Evolutionary conservation across 2,329 filamentous ascomycete genomes (phyloP), one percentile per base, ranked within the genome.

Genomic region (Penicillium sp.): DNA sequence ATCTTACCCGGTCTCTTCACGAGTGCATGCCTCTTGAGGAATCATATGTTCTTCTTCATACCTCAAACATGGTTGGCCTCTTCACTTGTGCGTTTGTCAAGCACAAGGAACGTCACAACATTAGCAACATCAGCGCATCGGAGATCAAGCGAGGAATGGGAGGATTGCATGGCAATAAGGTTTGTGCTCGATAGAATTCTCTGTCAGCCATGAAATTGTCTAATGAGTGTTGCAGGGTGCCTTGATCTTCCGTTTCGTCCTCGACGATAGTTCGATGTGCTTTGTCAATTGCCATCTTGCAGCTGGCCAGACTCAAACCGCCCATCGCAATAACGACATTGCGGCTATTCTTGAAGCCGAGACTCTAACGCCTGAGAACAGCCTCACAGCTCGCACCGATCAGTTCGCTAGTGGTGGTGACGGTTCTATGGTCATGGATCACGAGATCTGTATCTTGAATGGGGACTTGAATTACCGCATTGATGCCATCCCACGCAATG

Each of bases 401-500:
- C 90, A 88, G 65, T 99, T 90, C 73, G 86, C 93, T 7, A 91
- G 92, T 28, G 95, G 95, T n/a, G 95, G 95, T 49, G 95, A 99
- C 74, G 95, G 95, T 7, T 89, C 88, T 44, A 93, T 97, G 89
- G 91, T 99, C 61, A 84, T 98, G 61, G 95, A 99, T 73, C 95
- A 99, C 73, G 95, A 99, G 78, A 90, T 99, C n/a, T 97, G 94
- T 76, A 88, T 99, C 53, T 80, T 98, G 45, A 98, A 98, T 71
- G 95, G 95, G 30, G 95, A 99, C 75, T 84, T 99, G 54, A 99
- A 99, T 79, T 99, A 99, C 77, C 93, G 95, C 64, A 98, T 99
- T 72, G 95, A 99, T 76, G 93, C 93, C 26, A 97, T 98, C 87
- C 92, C 92, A 19, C 91, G 95, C 54, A 92, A 98, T 72, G 93